Evolutionary conservation across 495 filamentous ascomycete genomes (phyloP).

Genomic region (Annulohypoxylon nitens): DNA sequence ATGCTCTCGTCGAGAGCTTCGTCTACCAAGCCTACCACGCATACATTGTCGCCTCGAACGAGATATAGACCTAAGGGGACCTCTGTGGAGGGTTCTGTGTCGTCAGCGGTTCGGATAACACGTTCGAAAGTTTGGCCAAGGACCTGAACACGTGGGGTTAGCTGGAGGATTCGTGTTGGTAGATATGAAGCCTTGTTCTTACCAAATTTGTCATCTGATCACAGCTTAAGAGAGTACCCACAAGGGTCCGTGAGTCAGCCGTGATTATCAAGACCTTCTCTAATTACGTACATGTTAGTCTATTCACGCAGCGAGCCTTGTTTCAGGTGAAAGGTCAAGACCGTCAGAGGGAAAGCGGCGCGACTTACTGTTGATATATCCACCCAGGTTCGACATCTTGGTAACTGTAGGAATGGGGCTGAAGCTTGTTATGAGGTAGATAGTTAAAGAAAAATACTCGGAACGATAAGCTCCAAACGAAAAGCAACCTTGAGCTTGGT

Average conservation of each 20-base stretch:
- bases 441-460: background rate
- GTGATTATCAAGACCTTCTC: conserved; percentile 94
- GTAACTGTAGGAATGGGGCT: background rate
- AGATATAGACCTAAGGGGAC: conserved; percentile 90
- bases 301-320: conserved; percentile 29
- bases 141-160: conserved; percentile 60
- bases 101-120: conserved; percentile 85
- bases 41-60: conserved; percentile 94
- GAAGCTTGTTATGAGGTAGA: background rate
- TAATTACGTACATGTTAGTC: conserved; percentile 58
- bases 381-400: conserved; percentile 51
- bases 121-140: conserved; percentile 87
- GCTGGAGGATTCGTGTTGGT: background rate
- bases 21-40: conserved; percentile 89
- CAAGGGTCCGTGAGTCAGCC: conserved; percentile 88
- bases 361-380: conserved; percentile 54
- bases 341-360: background rate
- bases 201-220: conserved; percentile 94
- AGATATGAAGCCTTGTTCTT: conserved; percentile 30
- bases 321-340: conserved; percentile 4
- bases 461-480: background rate
- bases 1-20: conserved; percentile 88
- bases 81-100: conserved; percentile 82
- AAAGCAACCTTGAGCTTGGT: conserved; percentile 11
- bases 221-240: conserved; percentile 85